Base-by-base conservation (phyloP, 148 eudicot genomes). In the Nepenthes gracilis region DNA sequence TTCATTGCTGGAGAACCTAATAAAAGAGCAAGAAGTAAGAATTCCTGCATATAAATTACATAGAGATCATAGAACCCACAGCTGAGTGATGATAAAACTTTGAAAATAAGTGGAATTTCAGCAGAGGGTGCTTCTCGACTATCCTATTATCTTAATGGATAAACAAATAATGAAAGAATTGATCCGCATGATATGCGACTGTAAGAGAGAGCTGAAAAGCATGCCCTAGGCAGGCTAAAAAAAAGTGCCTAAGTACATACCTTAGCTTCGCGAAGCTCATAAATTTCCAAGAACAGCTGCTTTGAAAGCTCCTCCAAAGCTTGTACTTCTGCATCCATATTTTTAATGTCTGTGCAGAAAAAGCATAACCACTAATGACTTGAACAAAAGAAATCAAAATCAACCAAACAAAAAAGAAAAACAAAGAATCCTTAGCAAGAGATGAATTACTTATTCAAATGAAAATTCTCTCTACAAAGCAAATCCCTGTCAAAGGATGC, bases 201-300 rank as follows among this genome's bases (percentile, higher is more conserved):
- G 23, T 0, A 23, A 23, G 23, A 23, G 23, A 23, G 23, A 23
- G 23, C 0, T 0, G 23, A 61, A 36, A 23, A 49, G 32, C 47
- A 34, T 13, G 2, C 14, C 23, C 13, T 32, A 1, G 13, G 8
- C 14, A 68, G 33, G 36, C 14, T 13, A 49, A 52, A 51, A 15
- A 33, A 36, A 4, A 35, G 58, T 9, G 40, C 52, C 35, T 11
- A 11, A 33, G 33, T 36, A 33, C 8, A 64, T 35, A 88, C 98
- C 98, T 93, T 93, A 55, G 98, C 98, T 81, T 93, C 96, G 47
- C 98, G 96, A 65, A 93, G 98, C 82, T 93, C 98, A 64, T 84
- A 93, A 47, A 88, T 84, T 75, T 93, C 98, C 78, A 88, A 70
- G 64, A 93, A 93, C 13, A 93, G 74, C 74, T 88, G 98, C 75